Evolutionary conservation across 352 stramenopile species (phyloP).

Genomic region (Thalassiosira mediterranea): DNA sequence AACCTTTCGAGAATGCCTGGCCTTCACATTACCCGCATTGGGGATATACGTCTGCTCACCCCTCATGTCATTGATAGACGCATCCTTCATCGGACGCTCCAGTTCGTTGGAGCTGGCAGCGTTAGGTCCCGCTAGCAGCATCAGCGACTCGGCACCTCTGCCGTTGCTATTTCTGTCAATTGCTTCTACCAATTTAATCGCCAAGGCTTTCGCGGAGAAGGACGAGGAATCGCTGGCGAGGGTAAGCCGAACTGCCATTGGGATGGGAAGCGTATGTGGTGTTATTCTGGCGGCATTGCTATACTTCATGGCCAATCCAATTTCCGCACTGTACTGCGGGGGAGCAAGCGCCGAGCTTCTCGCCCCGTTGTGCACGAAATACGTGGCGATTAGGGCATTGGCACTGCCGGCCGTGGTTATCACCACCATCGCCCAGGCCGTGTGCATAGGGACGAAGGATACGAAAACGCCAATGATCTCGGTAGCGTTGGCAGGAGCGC

Average conservation of each 20-base stretch:
- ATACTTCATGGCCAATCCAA: background rate
- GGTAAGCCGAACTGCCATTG: constrained; percentile 14
- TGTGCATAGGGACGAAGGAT: constrained; percentile 28
- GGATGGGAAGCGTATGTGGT: constrained; percentile 11
- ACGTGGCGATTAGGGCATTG: constrained; percentile 29
- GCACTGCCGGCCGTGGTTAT: constrained; percentile 28
- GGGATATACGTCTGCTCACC: constrained; percentile 15
- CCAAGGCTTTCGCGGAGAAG: constrained; percentile 8
- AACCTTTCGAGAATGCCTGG: constrained; percentile 4
- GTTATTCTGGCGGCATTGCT: constrained; percentile 23
- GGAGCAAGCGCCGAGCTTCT: background rate
- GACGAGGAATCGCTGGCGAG: background rate
- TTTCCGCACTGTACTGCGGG: constrained; percentile 8
- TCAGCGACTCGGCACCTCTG: constrained; percentile 22
- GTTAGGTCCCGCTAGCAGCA: constrained; percentile 28
- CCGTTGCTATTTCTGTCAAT: constrained; percentile 36
- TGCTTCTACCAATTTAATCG: constrained; percentile 38
- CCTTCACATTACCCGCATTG: constrained; percentile 13
- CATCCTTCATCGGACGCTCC: constrained; percentile 21
- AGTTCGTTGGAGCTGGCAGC: constrained; percentile 29
- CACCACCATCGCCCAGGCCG: constrained; percentile 27
- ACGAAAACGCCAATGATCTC: constrained; percentile 26
- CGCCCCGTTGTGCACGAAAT: constrained; percentile 4
- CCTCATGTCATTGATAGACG: constrained; percentile 34
- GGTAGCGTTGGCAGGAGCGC: constrained; percentile 11